A percentile compares a stretch with the other conserved stretches of the same genome.
phyloP scores from a whole-genome alignment of 2,329 filamentous ascomycete genomes.

The Akanthomyces uredinophilus region DNA sequence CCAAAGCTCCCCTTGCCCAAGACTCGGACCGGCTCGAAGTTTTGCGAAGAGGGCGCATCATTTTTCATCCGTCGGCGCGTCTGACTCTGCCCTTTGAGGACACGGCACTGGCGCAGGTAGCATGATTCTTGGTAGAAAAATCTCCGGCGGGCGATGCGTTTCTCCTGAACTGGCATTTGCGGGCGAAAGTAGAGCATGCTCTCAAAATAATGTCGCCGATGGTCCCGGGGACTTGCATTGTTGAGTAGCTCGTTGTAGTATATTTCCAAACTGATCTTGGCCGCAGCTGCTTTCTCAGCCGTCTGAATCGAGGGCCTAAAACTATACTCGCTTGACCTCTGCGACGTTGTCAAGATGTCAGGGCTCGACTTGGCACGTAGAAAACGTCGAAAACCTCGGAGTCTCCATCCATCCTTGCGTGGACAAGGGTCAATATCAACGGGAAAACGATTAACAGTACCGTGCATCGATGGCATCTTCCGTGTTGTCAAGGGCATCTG shows the following conservation, averaged over 20 bases:
- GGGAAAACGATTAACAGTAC: neutral
- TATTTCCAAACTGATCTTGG: slow-evolving; percentile 82
- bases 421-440: neutral
- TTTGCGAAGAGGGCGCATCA: slow-evolving; percentile 20
- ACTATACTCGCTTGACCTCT: slow-evolving; percentile 24
- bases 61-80: slow-evolving; percentile 14
- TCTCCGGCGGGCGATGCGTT: slow-evolving; percentile 45
- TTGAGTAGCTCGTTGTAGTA: slow-evolving; percentile 69
- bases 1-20: slow-evolving; percentile 94
- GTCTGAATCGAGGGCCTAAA: slow-evolving; percentile 44
- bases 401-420: slow-evolving; percentile 1
- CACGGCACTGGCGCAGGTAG: slow-evolving; percentile 67
- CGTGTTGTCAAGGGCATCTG: too few relatives aligned
- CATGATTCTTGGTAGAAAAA: slow-evolving; percentile 67
- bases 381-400: slow-evolving; percentile 5
- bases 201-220: slow-evolving; percentile 32
- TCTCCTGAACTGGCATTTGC: slow-evolving; percentile 51
- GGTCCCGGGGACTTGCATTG: slow-evolving; percentile 31
- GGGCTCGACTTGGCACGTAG: slow-evolving; percentile 31
- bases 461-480: neutral
- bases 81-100: slow-evolving; percentile 58
- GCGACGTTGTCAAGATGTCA: slow-evolving; percentile 32
- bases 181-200: slow-evolving; percentile 51
- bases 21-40: slow-evolving; percentile 74
- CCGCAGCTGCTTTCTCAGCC: slow-evolving; percentile 71